phyloP scores from a whole-genome alignment of 106 monocot species.

The Dendrobium officinale region DNA sequence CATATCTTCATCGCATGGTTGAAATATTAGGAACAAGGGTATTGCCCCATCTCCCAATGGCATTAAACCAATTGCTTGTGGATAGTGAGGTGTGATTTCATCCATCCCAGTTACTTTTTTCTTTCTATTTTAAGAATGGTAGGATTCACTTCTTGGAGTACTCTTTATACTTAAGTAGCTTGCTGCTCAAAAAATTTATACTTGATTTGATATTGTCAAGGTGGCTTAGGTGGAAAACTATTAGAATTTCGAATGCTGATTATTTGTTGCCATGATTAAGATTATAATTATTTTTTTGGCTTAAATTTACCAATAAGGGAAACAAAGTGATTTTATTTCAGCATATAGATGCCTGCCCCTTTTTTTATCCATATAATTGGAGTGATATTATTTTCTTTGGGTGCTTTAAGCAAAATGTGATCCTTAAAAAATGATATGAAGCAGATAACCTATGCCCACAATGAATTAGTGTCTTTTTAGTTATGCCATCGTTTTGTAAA shows the following conservation, averaged over 20 bases:
- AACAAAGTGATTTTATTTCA: too few relatives aligned
- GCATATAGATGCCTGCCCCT: too few relatives aligned
- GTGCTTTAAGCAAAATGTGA: too few relatives aligned
- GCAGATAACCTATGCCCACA: too few relatives aligned
- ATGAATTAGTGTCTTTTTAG: too few relatives aligned
- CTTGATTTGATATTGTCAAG: too few relatives aligned
- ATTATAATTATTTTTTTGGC: neutral
- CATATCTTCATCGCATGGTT: constrained; percentile 96
- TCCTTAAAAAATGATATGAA: too few relatives aligned
- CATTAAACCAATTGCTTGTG: constrained; percentile 73
- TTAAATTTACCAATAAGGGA: too few relatives aligned
- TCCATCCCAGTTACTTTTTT: neutral
- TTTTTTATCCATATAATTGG: too few relatives aligned
- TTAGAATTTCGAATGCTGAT: neutral
- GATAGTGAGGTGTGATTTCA: constrained; percentile 63
- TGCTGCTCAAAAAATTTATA: neutral
- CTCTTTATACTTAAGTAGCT: neutral
- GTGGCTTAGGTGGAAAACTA: neutral
- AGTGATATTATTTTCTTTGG: too few relatives aligned
- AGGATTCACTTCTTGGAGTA: neutral
- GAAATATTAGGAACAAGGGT: constrained; percentile 69
- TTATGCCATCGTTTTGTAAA: too few relatives aligned
- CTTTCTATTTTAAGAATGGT: neutral
- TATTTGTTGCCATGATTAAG: neutral
- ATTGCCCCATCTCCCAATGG: constrained; percentile 70